Percentiles rank a stretch among this genome's conserved stretches.
Conservation (phyloP, 306 rosid genomes). For the Acmispon strigosus region DNA sequence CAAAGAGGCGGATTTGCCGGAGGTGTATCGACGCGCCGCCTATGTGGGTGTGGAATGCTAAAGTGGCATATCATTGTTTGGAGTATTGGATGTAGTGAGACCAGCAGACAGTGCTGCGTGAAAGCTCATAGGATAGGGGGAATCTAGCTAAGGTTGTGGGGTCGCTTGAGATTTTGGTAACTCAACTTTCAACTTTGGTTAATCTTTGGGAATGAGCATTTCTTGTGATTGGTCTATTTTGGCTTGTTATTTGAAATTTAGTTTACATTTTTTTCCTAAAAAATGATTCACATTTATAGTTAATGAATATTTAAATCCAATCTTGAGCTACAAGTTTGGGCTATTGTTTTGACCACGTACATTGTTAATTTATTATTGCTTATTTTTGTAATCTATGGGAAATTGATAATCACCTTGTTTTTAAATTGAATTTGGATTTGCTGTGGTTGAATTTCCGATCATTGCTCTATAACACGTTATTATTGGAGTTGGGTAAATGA, state of each 20-base stretch:
- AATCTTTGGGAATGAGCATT: not conserved
- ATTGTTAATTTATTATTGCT: too few species aligned
- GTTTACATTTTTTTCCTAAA: not conserved
- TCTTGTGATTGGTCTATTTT: not conserved
- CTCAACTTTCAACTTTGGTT: too few species aligned
- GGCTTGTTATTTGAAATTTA: not conserved
- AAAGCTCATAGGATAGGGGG: slow-evolving; percentile 19
- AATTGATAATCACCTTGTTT: too few species aligned
- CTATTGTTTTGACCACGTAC: too few species aligned
- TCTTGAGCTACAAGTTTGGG: too few species aligned
- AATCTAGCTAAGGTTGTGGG: slow-evolving; percentile 22
- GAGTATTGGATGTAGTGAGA: not conserved
- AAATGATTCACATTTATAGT: not conserved
- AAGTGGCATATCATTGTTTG: slow-evolving; percentile 14
- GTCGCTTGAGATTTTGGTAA: not conserved
- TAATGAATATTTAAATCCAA: not conserved
- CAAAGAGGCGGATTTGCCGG: slow-evolving; percentile 47
- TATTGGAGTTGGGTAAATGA: too few species aligned
- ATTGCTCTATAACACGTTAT: too few species aligned
- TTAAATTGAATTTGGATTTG: too few species aligned
- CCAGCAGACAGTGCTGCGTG: slow-evolving; percentile 23
- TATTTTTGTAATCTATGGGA: too few species aligned
- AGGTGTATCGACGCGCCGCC: slow-evolving; percentile 58
- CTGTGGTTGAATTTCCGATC: too few species aligned
- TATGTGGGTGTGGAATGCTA: slow-evolving; percentile 59